Evolutionary conservation across 208 protist genomes (phyloP), one percentile per base, ranked within the genome.

Genomic region (Leishmania aethiopica): DNA sequence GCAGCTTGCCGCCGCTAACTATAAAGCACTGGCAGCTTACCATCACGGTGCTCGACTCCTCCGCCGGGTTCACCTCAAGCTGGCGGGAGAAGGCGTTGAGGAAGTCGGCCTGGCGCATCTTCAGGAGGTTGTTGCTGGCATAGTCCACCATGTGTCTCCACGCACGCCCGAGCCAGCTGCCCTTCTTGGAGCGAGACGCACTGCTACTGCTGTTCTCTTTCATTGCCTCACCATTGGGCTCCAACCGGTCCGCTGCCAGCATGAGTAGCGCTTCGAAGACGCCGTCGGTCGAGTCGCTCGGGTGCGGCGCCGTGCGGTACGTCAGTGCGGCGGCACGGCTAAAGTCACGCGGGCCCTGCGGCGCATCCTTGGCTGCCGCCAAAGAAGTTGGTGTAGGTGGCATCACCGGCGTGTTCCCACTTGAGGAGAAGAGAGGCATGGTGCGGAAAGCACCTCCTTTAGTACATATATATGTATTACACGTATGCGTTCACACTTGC

Each of bases 271-370:
- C 80, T 49, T 85, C 82, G 60, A 92, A 89, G 42, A 91, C 25
- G 28, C 53, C 77, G 28, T 91, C 77, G 32, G 35, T 78, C 32
- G 57, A 81, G 60, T 84, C 78, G 69, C 53, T 78, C 13, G 91
- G 91, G 75, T 87, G 87, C 59, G 91, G 89, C n/a, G 91, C 85
- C 28, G 89, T 81, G 42, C 55, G 53, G 80, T 92, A 94, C 37
- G 88, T 90, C 22, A 94, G 81, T 15, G 86, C 91, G 10, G 85
- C 88, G n/a, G 89, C 87, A 40, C 86, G 88, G 17, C 82, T 73
- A 37, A 76, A 89, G 78, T 74, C 51, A 35, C 45, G 76, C 55
- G 28, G n/a, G n/a, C 4, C 37, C 62, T 28, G 59, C 60, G 77
- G 62, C 22, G 75, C 77, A n/a, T 55, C 77, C 53, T 53, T 57